Conservation (phyloP, 306 rosid species). For the Rosa multiflora region DNA sequence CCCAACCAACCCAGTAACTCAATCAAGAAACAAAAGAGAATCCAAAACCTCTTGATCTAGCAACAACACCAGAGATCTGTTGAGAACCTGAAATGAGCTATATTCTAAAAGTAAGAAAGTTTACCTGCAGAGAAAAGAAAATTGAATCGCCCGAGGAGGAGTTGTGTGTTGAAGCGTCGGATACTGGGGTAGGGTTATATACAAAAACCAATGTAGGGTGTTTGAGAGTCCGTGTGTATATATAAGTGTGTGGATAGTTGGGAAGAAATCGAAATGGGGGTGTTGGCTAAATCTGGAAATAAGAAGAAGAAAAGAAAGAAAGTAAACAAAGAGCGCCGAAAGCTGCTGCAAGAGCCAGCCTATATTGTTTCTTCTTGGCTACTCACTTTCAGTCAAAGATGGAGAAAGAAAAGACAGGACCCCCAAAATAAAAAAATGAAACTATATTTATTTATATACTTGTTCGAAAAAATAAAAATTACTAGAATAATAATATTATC, state of each 20-base stretch:
- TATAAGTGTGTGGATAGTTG: slow-evolving; percentile 1
- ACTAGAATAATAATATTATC: neutral
- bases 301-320: slow-evolving; percentile 7
- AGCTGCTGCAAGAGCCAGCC: slow-evolving; percentile 54
- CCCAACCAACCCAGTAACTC: slow-evolving; percentile 15
- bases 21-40: neutral
- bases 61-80: slow-evolving; percentile 41
- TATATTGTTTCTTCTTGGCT: slow-evolving; percentile 9
- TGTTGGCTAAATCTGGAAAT: slow-evolving; percentile 32
- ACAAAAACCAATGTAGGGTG: neutral
- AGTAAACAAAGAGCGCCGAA: slow-evolving; percentile 63
- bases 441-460: neutral
- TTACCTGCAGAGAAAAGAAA: slow-evolving; percentile 26
- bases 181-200: neutral
- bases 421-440: slow-evolving; percentile 4
- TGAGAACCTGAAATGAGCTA: neutral
- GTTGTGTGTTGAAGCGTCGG: neutral
- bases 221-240: slow-evolving; percentile 1
- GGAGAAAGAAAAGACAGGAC: slow-evolving; percentile 37
- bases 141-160: neutral
- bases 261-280: slow-evolving; percentile 10
- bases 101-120: neutral
- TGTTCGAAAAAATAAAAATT: neutral
- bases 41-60: slow-evolving; percentile 43
- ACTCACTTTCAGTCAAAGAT: slow-evolving; percentile 52